Evolutionary conservation across 2,329 filamentous ascomycete species (phyloP).

Genomic region (Aspergillus pseudoviridinutans): DNA sequence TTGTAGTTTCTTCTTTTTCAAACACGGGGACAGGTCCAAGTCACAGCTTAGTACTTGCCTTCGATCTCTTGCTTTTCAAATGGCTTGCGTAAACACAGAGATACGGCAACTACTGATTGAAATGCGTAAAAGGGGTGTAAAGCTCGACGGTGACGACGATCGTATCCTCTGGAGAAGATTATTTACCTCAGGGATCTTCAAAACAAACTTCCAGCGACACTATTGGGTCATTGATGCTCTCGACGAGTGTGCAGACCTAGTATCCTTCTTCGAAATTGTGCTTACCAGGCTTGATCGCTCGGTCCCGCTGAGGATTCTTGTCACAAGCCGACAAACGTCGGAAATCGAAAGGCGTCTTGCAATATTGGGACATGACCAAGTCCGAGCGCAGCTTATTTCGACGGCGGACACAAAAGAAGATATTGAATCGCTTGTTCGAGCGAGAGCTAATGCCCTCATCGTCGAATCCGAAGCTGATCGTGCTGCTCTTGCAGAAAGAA

Average conservation of each 20-base stretch:
- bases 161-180: background rate
- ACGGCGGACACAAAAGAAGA: background rate
- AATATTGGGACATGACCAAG: background rate
- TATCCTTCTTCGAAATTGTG: background rate
- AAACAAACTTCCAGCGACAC: background rate
- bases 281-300: background rate
- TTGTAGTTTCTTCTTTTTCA: constrained; percentile 37
- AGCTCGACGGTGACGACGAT: background rate
- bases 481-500: background rate
- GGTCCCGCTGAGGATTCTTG: background rate
- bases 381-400: background rate
- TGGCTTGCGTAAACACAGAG: constrained; percentile 16
- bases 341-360: background rate
- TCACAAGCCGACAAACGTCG: background rate
- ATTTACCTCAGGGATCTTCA: background rate
- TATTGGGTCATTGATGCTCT: background rate
- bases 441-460: background rate
- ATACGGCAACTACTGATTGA: background rate
- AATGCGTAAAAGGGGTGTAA: background rate
- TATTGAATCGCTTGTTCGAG: background rate
- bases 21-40: constrained; percentile 24
- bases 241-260: background rate
- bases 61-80: constrained; percentile 32
- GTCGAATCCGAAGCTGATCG: background rate
- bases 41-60: constrained; percentile 22